Evolutionary conservation across 2,329 filamentous ascomycete species (phyloP).

Genomic region (Chaetomium olivaceum): DNA sequence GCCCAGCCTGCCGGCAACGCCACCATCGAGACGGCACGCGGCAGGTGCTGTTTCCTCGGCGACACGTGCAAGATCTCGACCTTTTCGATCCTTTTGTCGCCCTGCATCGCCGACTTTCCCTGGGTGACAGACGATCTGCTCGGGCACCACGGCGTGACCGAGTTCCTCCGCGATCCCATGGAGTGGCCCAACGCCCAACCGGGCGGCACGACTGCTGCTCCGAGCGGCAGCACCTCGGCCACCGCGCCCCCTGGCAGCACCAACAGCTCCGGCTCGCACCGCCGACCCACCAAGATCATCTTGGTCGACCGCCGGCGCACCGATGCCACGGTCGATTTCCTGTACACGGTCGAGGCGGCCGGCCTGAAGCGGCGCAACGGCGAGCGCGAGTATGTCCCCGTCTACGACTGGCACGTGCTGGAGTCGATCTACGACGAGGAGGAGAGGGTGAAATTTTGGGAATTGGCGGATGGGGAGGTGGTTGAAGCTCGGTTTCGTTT

Average conservation of each 20-base stretch:
- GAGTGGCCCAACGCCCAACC: conserved; percentile 36
- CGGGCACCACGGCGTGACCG: conserved; percentile 44
- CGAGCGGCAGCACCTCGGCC: conserved; percentile 11
- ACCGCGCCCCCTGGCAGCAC: conserved; percentile 2
- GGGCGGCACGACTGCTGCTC: background rate
- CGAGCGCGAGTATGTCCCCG: conserved; percentile 36
- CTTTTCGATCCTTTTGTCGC: conserved; percentile 45
- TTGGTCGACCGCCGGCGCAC: conserved; percentile 39
- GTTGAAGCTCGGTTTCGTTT: conserved; percentile 16
- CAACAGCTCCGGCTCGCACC: background rate
- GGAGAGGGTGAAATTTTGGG: conserved; percentile 11
- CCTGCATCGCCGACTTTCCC: conserved; percentile 42
- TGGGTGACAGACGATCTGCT: conserved; percentile 45
- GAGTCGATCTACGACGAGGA: conserved; percentile 36
- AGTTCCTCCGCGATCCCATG: conserved; percentile 39
- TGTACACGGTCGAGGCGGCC: conserved; percentile 33
- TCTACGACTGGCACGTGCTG: conserved; percentile 44
- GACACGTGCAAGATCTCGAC: conserved; percentile 43
- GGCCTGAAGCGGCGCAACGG: conserved; percentile 31
- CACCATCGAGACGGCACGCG: background rate
- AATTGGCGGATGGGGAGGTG: background rate
- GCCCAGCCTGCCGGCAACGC: background rate
- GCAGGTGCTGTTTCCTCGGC: conserved; percentile 39
- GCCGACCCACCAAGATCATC: conserved; percentile 31
- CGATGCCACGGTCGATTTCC: conserved; percentile 36